Conservation (phyloP, 1,284 basidiomycete genomes). For the Fistulina hepatica region DNA sequence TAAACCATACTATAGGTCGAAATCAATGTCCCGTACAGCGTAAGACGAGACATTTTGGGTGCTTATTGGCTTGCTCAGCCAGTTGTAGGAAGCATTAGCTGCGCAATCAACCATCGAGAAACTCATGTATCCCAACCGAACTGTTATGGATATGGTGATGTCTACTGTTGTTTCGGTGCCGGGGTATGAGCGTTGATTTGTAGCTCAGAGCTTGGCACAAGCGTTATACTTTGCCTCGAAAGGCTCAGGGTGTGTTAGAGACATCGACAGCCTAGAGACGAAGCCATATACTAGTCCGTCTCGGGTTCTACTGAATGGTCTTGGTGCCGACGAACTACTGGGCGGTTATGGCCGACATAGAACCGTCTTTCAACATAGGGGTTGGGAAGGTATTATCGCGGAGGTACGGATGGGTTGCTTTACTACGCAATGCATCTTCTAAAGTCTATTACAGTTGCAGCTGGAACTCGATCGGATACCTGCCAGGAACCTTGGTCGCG, state of each 20-base stretch:
- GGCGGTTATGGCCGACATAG: slow-evolving; percentile 92
- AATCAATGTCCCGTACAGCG: slow-evolving; percentile 75
- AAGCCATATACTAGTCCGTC: slow-evolving; percentile 62
- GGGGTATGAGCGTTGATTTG: slow-evolving; percentile 6
- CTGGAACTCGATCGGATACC: slow-evolving; percentile 89
- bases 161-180: background rate
- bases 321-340: slow-evolving; percentile 92
- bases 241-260: slow-evolving; percentile 52
- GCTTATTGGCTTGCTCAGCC: slow-evolving; percentile 5
- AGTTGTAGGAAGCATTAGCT: slow-evolving; percentile 55
- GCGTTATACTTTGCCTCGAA: slow-evolving; percentile 91
- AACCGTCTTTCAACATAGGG: slow-evolving; percentile 53
- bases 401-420: slow-evolving; percentile 45
- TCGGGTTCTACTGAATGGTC: slow-evolving; percentile 79
- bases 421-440: background rate
- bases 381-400: slow-evolving; percentile 66
- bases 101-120: slow-evolving; percentile 50
- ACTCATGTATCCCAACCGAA: slow-evolving; percentile 72
- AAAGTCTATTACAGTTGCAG: slow-evolving; percentile 55
- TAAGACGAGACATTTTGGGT: slow-evolving; percentile 28
- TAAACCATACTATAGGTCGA: slow-evolving; percentile 44
- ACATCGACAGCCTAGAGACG: slow-evolving; percentile 24
- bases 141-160: slow-evolving; percentile 87
- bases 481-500: slow-evolving; percentile 82
- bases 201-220: slow-evolving; percentile 69